Conservation (phyloP, 768 basidiomycete species). For the Boletus edulis region DNA sequence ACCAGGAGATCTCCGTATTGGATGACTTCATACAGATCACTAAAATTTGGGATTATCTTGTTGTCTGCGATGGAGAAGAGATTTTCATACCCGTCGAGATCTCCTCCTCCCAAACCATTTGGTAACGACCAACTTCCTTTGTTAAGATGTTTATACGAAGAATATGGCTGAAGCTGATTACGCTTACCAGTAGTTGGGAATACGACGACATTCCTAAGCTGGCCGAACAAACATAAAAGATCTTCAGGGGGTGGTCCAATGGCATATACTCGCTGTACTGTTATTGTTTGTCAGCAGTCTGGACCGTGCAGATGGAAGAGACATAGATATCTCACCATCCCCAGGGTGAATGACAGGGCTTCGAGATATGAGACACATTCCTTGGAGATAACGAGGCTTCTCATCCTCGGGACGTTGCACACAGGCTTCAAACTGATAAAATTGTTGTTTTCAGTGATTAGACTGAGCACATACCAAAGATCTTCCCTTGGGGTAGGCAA, state of each 20-base stretch:
- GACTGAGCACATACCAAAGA: conserved; percentile 53
- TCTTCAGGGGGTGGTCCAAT: conserved; percentile 66
- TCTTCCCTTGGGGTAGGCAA: conserved; percentile 51
- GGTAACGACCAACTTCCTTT: conserved; percentile 61
- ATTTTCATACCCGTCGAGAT: conserved; percentile 62
- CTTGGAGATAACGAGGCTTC: conserved; percentile 55
- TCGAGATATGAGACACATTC: conserved; percentile 61
- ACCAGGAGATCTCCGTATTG: conserved; percentile 55
- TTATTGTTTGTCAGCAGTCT: conserved; percentile 3
- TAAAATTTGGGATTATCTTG: conserved; percentile 23
- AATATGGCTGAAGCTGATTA: background rate
- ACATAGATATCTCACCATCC: conserved; percentile 47
- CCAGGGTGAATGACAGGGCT: conserved; percentile 78
- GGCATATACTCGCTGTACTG: conserved; percentile 69
- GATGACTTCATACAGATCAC: conserved; percentile 67
- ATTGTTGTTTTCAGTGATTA: background rate
- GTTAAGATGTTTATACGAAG: too few species aligned
- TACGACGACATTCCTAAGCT: conserved; percentile 69
- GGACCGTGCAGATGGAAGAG: background rate
- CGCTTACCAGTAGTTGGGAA: conserved; percentile 57
- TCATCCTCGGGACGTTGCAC: conserved; percentile 50
- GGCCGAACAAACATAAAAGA: conserved; percentile 39
- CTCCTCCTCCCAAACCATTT: conserved; percentile 69
- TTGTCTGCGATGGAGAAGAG: conserved; percentile 16
- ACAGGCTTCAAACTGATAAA: conserved; percentile 43